Evolutionary conservation across 208 protist genomes (phyloP).

Genomic region (Wallacemonas sp.): DNA sequence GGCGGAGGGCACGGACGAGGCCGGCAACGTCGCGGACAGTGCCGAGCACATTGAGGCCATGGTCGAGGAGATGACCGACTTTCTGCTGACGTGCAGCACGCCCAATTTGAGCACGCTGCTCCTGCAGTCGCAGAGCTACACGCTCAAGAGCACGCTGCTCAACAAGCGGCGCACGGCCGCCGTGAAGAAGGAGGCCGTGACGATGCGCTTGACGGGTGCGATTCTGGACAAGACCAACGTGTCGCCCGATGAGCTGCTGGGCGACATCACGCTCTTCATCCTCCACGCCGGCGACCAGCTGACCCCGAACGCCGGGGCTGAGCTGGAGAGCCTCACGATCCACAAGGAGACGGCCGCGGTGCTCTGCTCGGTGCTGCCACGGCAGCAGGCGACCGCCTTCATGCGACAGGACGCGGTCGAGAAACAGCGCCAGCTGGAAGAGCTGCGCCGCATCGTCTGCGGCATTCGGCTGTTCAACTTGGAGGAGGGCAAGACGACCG

Average conservation of each 20-base stretch:
- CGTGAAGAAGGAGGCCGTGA: constrained; percentile 72
- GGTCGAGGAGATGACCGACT: constrained; percentile 63
- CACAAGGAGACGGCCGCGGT: constrained; percentile 67
- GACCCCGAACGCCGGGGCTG: constrained; percentile 5
- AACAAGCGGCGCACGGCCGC: constrained; percentile 43
- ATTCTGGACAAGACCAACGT: constrained; percentile 55
- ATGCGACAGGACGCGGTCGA: constrained; percentile 67
- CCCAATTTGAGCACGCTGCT: constrained; percentile 61
- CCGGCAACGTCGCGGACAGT: constrained; percentile 58
- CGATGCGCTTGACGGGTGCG: constrained; percentile 51
- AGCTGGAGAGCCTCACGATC: constrained; percentile 21
- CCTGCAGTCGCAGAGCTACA: constrained; percentile 56
- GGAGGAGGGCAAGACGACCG: constrained; percentile 45
- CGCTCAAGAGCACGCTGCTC: constrained; percentile 29
- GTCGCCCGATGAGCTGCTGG: constrained; percentile 66
- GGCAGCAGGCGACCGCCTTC: constrained; percentile 63
- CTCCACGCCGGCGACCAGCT: constrained; percentile 65
- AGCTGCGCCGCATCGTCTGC: constrained; percentile 88
- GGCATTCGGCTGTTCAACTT: constrained; percentile 87
- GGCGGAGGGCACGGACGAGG: constrained; percentile 40
- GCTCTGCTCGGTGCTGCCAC: constrained; percentile 72
- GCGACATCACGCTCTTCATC: constrained; percentile 66
- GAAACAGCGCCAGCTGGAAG: constrained; percentile 76
- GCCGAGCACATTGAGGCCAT: constrained; percentile 63
- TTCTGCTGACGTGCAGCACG: constrained; percentile 52